Evolutionary conservation across 371 early-diverging fungal genomes (phyloP).

Genomic region (Catenaria anguillulae): DNA sequence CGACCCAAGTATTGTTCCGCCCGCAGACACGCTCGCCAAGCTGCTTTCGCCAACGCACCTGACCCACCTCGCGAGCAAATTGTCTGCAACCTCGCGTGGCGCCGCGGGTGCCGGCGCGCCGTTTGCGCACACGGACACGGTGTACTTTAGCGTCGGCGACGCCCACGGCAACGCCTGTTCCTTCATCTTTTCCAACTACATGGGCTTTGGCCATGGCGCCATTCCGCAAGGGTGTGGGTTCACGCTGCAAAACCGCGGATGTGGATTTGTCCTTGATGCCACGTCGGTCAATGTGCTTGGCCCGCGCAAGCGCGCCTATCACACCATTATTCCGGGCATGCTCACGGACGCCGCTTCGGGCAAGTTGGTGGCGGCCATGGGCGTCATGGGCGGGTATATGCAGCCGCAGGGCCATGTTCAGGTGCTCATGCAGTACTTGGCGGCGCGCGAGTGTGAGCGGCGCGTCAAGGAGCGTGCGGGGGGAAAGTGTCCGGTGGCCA

Average conservation of each 20-base stretch:
- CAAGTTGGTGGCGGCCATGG: slow-evolving; percentile 11
- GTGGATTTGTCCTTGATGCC: slow-evolving; percentile 46
- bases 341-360: slow-evolving; percentile 39
- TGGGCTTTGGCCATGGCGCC: slow-evolving; percentile 22
- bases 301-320: slow-evolving; percentile 65
- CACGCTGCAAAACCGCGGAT: slow-evolving; percentile 57
- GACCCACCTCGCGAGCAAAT: background rate
- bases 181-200: slow-evolving; percentile 39
- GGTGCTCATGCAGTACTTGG: slow-evolving; percentile 44
- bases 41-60: background rate
- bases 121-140: slow-evolving; percentile 46
- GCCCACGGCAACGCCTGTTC: slow-evolving; percentile 67
- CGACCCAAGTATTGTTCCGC: slow-evolving; percentile 48
- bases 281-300: slow-evolving; percentile 49
- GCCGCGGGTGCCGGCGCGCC: slow-evolving; percentile 33
- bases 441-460: slow-evolving; percentile 3
- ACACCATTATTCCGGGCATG: slow-evolving; percentile 69
- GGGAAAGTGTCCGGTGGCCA: slow-evolving; percentile 27
- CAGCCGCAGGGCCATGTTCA: slow-evolving; percentile 77
- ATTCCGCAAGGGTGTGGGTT: slow-evolving; percentile 53
- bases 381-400: slow-evolving; percentile 41
- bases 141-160: slow-evolving; percentile 63
- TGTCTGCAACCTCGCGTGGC: background rate
- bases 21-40: slow-evolving; percentile 33
- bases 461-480: too few relatives aligned